phyloP scores from a whole-genome alignment of 345 rosid genomes.

The Diplotaxis tenuifolia region DNA sequence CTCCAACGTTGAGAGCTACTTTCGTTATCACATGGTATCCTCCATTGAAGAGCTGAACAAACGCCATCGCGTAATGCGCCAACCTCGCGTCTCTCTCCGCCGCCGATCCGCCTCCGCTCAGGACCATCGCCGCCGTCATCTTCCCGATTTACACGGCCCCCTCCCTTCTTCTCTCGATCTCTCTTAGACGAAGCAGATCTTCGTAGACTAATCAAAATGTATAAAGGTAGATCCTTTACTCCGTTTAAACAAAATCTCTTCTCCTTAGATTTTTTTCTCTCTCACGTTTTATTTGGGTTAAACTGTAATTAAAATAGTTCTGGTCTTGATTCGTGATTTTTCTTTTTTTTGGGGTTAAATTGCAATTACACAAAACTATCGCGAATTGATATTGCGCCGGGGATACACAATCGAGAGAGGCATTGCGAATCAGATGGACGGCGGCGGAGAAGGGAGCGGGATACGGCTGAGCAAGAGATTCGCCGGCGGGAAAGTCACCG shows the following conservation, averaged over 20 bases:
- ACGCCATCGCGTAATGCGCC: slow-evolving; percentile 85
- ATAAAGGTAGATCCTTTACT: too few species aligned
- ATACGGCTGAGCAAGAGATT: slow-evolving; percentile 79
- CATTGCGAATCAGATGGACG: slow-evolving; percentile 52
- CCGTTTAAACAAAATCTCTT: too few species aligned
- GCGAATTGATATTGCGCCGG: not conserved
- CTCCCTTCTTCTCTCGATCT: not conserved
- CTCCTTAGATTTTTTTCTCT: not conserved
- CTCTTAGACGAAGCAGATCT: not conserved
- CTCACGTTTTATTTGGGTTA: not conserved
- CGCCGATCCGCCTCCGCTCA: slow-evolving; percentile 32
- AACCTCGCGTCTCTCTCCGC: slow-evolving; percentile 56
- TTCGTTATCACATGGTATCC: slow-evolving; percentile 97
- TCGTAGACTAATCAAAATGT: not conserved
- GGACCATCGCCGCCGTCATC: slow-evolving; percentile 40
- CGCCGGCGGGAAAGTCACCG: slow-evolving; percentile 46
- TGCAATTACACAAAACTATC: not conserved
- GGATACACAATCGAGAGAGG: not conserved
- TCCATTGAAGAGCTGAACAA: slow-evolving; percentile 82
- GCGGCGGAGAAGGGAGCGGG: slow-evolving; percentile 78
- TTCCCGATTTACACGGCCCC: slow-evolving; percentile 14
- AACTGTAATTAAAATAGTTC: not conserved
- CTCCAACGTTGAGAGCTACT: slow-evolving; percentile 91
- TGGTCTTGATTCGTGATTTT: too few species aligned
- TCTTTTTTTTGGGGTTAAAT: not conserved